Evolutionary conservation across 148 eudicot species (phyloP), one percentile per base, ranked within the genome.

Genomic region (Chenopodium suecicum): DNA sequence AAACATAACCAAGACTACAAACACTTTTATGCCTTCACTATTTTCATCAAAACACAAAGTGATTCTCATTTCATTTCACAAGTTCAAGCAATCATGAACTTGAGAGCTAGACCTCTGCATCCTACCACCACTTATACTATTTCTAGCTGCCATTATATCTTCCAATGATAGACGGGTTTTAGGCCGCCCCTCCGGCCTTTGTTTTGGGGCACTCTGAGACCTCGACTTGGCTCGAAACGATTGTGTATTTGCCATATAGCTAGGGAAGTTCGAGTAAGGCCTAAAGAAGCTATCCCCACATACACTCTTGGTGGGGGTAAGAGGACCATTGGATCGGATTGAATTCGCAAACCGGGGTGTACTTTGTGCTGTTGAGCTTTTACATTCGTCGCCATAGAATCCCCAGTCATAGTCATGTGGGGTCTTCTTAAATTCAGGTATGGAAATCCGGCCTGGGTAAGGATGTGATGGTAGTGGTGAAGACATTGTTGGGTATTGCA

Each of bases 121-220:
- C 71, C 88, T 92, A 75, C 89, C 96, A 64, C 93, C 89, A 73
- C 93, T 93, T 31, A 95, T 86, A 60, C 98, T 95, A 74, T 74
- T 89, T 83, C 98, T 87, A 37, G 98, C 89, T 0, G 93, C 94
- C 98, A 95, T 87, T 17, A 95, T 78, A 31, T 95, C 97, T 70
- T 86, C 82, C 80, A 95, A 89, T 7, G 98, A 87, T 0, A 93
- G 50, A 80, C 88, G 81, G 82, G 87, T 95, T 82, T 86, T 92
- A 2, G 89, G 75, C 48, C 82, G 88, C 10, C 78, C 71, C 69
- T 90, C 98, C 1, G 96, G 94, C 82, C 98, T 85, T 52, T 93
- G 94, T 72, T 86, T 95, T 7, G 98, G 98, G 1, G 97, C 97
- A 60, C 98, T 95, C 4, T 92, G 92, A 3, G 98, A 93, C 90